These are phyloP conservation scores for Alectoria sarmentosa DNA, from an alignment of 495 filamentous ascomycete genomes.

Conservation along the genomic window DNA sequence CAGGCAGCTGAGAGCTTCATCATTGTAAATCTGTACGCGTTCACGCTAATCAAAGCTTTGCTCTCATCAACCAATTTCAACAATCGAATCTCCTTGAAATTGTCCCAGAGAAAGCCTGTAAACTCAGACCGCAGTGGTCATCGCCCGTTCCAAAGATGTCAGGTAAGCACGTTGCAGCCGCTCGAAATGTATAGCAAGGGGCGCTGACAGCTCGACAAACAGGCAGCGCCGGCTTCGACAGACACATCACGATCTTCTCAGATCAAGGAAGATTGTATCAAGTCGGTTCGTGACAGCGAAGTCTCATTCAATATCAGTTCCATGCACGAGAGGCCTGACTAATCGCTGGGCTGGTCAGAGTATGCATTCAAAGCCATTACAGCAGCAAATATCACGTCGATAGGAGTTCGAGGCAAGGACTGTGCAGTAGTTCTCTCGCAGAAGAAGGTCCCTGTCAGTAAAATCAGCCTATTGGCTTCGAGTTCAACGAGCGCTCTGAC, in stretches of 20 bases:
- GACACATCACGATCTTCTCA: conserved; percentile 99
- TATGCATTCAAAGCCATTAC: conserved; percentile 99
- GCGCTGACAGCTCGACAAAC: conserved; percentile 25
- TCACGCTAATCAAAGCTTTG: not conserved
- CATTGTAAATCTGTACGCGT: conserved; percentile 3
- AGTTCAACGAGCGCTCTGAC: not conserved
- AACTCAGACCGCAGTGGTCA: not conserved
- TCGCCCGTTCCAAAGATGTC: conserved; percentile 10
- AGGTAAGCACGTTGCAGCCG: conserved; percentile 7
- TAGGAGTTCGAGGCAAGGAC: conserved; percentile 91
- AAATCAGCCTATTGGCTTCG: conserved; percentile 1
- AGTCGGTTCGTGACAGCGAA: conserved; percentile 70
- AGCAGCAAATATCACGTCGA: conserved; percentile 95
- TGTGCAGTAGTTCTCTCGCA: conserved; percentile 96
- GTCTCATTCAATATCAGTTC: not conserved
- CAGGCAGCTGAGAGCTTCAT: conserved; percentile 13
- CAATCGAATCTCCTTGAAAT: not conserved
- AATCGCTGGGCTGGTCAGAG: conserved; percentile 47
- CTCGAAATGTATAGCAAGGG: not conserved
- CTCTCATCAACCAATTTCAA: not conserved
- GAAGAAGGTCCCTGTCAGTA: conserved; percentile 96
- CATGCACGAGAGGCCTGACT: not conserved
- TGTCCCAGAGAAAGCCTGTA: not conserved
- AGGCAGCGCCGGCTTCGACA: conserved; percentile 95
- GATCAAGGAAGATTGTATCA: conserved; percentile 97